Base-by-base conservation (phyloP, 106 monocot species). In the Amphibolis antarctica region DNA sequence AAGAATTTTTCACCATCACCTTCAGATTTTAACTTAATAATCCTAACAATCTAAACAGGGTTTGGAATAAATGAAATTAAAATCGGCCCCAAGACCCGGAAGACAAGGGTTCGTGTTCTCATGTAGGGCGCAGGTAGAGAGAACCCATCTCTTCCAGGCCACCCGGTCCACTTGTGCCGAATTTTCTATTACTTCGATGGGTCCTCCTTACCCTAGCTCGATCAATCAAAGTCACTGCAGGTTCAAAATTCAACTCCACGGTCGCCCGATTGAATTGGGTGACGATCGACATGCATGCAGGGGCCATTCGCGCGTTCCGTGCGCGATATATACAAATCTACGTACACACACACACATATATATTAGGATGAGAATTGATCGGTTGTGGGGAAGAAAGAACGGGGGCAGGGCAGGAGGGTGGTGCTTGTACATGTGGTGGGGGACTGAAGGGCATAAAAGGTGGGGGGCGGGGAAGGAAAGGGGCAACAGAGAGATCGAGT, bases 101-200 rank as follows among this genome's bases (percentile, higher is more conserved):
- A 85, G 81, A 89, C 79, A 89, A 75, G 88, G 84, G 81, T 61
- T 85, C 76, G 65, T 89, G 88, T 85, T 79, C 75, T 79, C 81
- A 59, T 67, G 59, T 68, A 69, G 84, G 84, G 69, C 66, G 69
- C 80, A 83, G 61, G 72, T 73, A 23, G 71, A 49, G 47, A 60
- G 20, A 61, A 55, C 69, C 68, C 65, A 27, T 64, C 54, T 53
- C 25, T n/a, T 45, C 58, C 13, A n/a, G n/a, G n/a, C n/a, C 29
- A 9, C 60, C 15, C 49, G 62, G 1, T 50, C 42, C 15, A 17
- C 14, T 11, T 30, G 20, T 30, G 10, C 12, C 4, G 29, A 15
- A 46, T 30, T 43, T 62, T 64, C 29, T 56, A 48, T 45, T 64
- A 12, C 27, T 4, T 49, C 26, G 42, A 55, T 42, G n/a, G 57